Percentiles rank a stretch among this genome's conserved stretches.
Conservation (phyloP, 495 filamentous ascomycete genomes). For the Penicillium turbatum region DNA sequence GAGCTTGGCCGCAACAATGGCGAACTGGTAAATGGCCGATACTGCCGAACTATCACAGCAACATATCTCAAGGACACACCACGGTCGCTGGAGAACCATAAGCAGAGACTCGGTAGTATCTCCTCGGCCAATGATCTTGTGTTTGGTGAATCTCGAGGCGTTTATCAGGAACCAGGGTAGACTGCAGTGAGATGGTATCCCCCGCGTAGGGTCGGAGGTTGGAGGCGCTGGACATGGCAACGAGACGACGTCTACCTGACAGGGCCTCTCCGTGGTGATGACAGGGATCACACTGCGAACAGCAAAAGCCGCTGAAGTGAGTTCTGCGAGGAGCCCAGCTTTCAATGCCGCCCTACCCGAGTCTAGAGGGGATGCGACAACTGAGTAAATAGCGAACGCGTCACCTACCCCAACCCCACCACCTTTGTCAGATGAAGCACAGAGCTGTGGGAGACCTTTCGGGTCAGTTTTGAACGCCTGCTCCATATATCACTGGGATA, state of each 20-base stretch:
- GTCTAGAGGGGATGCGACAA: constrained; percentile 7
- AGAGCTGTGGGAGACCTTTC: not conserved
- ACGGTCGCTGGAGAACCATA: constrained; percentile 19
- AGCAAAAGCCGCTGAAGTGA: not conserved
- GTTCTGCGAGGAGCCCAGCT: not conserved
- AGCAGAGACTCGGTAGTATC: constrained; percentile 12
- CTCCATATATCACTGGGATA: not conserved
- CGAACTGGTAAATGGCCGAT: constrained; percentile 7
- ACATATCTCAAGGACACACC: constrained; percentile 24
- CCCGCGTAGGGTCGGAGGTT: not conserved
- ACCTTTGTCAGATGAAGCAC: constrained; percentile 5
- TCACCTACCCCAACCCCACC: constrained; percentile 7
- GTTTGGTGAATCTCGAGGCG: constrained; percentile 9
- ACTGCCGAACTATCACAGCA: constrained; percentile 14
- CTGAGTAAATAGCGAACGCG: constrained; percentile 9
- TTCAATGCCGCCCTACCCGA: not conserved
- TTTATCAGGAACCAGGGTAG: constrained; percentile 23
- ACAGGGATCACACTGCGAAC: constrained; percentile 3
- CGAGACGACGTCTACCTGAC: not conserved
- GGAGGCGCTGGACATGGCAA: not conserved
- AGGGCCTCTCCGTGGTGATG: not conserved
- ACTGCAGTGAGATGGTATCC: not conserved
- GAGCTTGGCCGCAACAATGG: not conserved
- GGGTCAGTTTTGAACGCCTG: not conserved
- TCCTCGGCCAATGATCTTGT: constrained; percentile 15